A percentile compares a stretch with the other conserved stretches of the same genome.
Evolutionary conservation across 768 basidiomycete species (phyloP).

Genomic region (Tylopilus plumbeoviolaceoides): DNA sequence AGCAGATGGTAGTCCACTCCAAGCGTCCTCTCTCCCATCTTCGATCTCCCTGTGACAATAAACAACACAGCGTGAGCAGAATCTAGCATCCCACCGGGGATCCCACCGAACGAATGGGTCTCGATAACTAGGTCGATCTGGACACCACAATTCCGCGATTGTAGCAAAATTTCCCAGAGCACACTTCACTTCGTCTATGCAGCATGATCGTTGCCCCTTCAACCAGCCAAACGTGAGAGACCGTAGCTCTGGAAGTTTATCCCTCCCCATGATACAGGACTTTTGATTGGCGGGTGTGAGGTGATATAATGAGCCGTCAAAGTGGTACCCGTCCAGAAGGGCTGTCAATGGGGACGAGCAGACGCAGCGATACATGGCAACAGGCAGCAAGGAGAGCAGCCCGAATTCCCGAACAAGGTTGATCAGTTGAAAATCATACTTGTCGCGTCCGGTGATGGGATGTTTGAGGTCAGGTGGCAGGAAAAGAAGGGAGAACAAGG

Average conservation of each 20-base stretch:
- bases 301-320: constrained; percentile 11
- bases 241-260: constrained; percentile 21
- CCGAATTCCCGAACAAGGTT: constrained; percentile 23
- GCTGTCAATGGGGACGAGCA: constrained; percentile 17
- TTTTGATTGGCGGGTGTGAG: constrained; percentile 23
- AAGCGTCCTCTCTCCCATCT: constrained; percentile 24
- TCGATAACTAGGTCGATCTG: constrained; percentile 15
- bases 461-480: constrained; percentile 18
- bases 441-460: constrained; percentile 21
- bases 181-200: constrained; percentile 19
- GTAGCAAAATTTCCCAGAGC: constrained; percentile 20
- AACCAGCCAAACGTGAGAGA: constrained; percentile 20
- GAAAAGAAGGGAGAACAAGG: constrained; percentile 23
- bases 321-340: constrained; percentile 24
- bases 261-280: constrained; percentile 22
- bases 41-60: constrained; percentile 26
- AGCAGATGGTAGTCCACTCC: constrained; percentile 16
- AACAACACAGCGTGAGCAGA: constrained; percentile 17
- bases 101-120: constrained; percentile 24
- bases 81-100: constrained; percentile 18
- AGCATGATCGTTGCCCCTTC: constrained; percentile 11
- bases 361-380: constrained; percentile 23
- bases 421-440: constrained; percentile 24
- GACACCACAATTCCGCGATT: constrained; percentile 21
- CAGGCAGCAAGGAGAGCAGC: constrained; percentile 19